Conservation (phyloP, 2,329 filamentous ascomycete genomes). For the Trichothecium roseum region DNA sequence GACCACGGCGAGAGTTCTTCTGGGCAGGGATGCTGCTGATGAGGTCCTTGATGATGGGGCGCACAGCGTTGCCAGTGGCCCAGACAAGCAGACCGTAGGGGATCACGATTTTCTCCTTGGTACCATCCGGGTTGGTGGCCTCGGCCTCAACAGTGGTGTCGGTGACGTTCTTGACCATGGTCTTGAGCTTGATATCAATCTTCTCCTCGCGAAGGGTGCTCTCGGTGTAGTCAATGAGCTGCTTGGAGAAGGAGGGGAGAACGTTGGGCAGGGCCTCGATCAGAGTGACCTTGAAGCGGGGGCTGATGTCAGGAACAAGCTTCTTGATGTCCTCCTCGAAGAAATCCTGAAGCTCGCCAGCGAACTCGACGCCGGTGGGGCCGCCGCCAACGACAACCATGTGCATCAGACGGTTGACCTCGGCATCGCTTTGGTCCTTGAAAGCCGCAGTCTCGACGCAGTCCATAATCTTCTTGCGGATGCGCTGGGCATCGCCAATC, state of each 20-base stretch:
- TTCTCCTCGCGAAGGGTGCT: constrained; percentile 98
- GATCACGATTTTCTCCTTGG: constrained; percentile 70
- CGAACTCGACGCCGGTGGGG: constrained; percentile 95
- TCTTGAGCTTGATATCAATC: constrained; percentile 96
- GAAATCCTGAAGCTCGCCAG: constrained; percentile 96
- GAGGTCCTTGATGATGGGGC: constrained; percentile 80
- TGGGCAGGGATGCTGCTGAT: constrained; percentile 89
- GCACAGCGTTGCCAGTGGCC: constrained; percentile 94
- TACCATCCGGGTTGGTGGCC: constrained; percentile 68
- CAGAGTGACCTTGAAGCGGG: constrained; percentile 93
- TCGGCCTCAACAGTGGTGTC: constrained; percentile 90
- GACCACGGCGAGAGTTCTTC: constrained; percentile 86
- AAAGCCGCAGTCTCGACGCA: constrained; percentile 97
- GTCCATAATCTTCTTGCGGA: constrained; percentile 99
- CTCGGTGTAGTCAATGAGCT: constrained; percentile 98
- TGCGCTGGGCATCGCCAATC: constrained; percentile 88
- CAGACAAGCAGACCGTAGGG: constrained; percentile 95
- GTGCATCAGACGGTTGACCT: constrained; percentile 88
- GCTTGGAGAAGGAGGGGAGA: constrained; percentile 96
- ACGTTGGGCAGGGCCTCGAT: constrained; percentile 96
- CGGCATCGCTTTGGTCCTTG: constrained; percentile 84
- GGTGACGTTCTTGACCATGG: constrained; percentile 96
- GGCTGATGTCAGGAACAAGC: constrained; percentile 89
- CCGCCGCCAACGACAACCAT: constrained; percentile 95
- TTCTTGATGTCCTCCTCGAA: constrained; percentile 98